Conservation (phyloP, 2,329 filamentous ascomycete species). For the Helminthosporium solani region DNA sequence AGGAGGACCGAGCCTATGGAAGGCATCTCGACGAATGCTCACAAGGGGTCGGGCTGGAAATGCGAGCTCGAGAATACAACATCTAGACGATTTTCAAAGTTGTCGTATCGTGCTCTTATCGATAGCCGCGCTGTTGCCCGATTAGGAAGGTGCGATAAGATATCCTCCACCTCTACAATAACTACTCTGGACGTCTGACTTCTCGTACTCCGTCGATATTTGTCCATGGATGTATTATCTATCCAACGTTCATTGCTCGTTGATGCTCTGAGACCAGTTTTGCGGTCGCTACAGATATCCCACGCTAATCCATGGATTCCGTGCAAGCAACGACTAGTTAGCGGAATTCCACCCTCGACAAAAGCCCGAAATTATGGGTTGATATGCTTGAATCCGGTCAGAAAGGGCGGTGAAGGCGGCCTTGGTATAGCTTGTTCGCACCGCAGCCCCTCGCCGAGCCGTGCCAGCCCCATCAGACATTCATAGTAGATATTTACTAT, state of each 20-base stretch:
- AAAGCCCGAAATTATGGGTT: too few species aligned
- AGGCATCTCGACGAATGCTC: conserved; percentile 18
- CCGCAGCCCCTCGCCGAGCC: background rate
- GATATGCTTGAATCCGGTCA: background rate
- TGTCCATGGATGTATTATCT: too few species aligned
- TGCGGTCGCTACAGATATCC: too few species aligned
- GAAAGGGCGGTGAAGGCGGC: conserved; percentile 24
- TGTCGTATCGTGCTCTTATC: conserved; percentile 11
- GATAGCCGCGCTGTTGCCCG: conserved; percentile 7
- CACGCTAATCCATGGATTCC: too few species aligned
- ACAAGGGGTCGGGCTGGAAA: background rate
- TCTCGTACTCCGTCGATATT: too few species aligned
- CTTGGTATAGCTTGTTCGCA: background rate
- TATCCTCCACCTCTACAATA: too few species aligned
- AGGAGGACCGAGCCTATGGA: conserved; percentile 21
- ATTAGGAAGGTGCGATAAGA: conserved; percentile 9
- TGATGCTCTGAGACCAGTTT: background rate
- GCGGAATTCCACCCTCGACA: too few species aligned
- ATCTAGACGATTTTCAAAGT: conserved; percentile 1
- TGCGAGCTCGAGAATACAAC: background rate
- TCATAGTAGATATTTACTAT: too few species aligned
- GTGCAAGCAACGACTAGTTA: too few species aligned
- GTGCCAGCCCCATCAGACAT: too few species aligned
- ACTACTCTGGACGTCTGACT: conserved; percentile 1
- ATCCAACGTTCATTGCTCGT: too few species aligned